phyloP scores from a whole-genome alignment of 208 protist genomes.

The Trypanosoma vivax region DNA sequence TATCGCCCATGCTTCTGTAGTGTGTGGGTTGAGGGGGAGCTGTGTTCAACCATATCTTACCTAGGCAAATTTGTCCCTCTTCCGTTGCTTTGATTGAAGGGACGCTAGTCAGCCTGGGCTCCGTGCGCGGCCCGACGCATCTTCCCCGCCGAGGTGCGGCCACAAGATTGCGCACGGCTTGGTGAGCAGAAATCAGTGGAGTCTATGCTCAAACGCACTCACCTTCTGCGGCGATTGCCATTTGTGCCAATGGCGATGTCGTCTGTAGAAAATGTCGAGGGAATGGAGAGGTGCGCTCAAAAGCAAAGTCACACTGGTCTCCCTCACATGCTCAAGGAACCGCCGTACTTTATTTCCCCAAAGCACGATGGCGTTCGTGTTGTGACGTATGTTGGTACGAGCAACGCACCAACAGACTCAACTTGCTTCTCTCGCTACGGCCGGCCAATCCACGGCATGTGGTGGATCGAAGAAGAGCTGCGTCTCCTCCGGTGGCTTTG shows the following conservation, averaged over 20 bases:
- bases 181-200: too few species aligned
- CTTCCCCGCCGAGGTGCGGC: too few species aligned
- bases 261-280: constrained; percentile 54
- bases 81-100: too few species aligned
- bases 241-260: constrained; percentile 86
- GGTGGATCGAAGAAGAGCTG: constrained; percentile 84
- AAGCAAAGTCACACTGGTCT: not conserved
- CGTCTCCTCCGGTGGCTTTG: constrained; percentile 54
- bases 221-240: constrained; percentile 30
- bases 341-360: constrained; percentile 78
- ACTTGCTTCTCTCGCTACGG: constrained; percentile 82
- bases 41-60: too few species aligned
- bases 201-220: constrained; percentile 6
- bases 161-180: not conserved
- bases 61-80: too few species aligned
- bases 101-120: too few species aligned
- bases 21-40: too few species aligned
- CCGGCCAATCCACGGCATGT: constrained; percentile 64
- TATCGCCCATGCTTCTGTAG: too few species aligned
- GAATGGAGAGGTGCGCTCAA: too few species aligned
- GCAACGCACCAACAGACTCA: constrained; percentile 3
- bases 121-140: too few species aligned
- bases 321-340: not conserved
- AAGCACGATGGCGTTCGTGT: constrained; percentile 85
- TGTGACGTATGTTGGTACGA: constrained; percentile 45